phyloP scores from a whole-genome alignment of 2,329 filamentous ascomycete species.

The Exophiala lecanii-corni region DNA sequence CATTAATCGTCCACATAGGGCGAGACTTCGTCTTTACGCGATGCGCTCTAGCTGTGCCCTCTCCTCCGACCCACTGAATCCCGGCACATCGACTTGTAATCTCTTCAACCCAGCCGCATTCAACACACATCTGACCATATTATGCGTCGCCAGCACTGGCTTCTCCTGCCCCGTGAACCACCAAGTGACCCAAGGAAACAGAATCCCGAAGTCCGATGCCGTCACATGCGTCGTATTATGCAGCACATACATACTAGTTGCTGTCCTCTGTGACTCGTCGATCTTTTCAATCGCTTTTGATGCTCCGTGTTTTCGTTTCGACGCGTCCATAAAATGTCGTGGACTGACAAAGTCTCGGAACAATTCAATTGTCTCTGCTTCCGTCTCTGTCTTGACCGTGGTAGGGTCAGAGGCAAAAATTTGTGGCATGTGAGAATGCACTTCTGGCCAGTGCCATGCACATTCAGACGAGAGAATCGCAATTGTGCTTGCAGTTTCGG shows the following conservation, averaged over 20 bases:
- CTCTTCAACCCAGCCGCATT: conserved; percentile 2
- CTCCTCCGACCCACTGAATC: not conserved
- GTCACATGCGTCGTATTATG: conserved; percentile 64
- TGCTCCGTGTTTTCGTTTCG: conserved; percentile 1
- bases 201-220: conserved; percentile 74
- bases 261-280: not conserved
- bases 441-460: conserved; percentile 54
- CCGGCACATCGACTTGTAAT: not conserved
- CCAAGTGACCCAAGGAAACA: conserved; percentile 65
- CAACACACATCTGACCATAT: conserved; percentile 8
- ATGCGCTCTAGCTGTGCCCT: conserved; percentile 8
- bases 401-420: conserved; percentile 2
- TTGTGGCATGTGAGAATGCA: conserved; percentile 5
- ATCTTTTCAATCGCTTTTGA: not conserved
- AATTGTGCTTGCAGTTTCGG: conserved; percentile 33
- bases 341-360: conserved; percentile 2
- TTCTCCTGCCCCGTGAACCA: conserved; percentile 44
- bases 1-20: too few relatives aligned
- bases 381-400: conserved; percentile 6
- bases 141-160: conserved; percentile 18
- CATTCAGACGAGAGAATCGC: conserved; percentile 5
- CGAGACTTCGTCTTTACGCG: too few relatives aligned
- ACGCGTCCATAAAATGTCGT: conserved; percentile 8
- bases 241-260: conserved; percentile 1
- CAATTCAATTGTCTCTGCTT: conserved; percentile 3